These are phyloP conservation scores for Heimioporus sp. DNA, from an alignment of 768 basidiomycete species.

Conservation along the genomic window DNA sequence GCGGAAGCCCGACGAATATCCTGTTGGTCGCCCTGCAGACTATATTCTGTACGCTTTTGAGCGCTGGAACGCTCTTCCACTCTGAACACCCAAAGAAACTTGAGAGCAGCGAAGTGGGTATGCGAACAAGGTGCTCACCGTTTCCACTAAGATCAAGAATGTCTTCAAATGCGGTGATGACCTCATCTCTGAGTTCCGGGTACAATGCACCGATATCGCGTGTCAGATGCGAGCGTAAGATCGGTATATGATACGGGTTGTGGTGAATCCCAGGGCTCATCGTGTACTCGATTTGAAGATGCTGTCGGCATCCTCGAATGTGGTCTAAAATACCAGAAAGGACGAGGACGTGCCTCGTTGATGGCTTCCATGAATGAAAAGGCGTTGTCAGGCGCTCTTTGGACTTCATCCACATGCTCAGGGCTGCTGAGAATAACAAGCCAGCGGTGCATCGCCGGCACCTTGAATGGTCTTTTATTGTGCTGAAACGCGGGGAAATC, in stretches of 20 bases:
- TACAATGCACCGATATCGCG: conserved; percentile 39
- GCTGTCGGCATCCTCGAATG: too few species aligned
- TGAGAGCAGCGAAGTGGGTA: too few species aligned
- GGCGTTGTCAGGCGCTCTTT: conserved; percentile 36
- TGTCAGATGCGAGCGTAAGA: conserved; percentile 32
- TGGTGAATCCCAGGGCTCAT: conserved; percentile 31
- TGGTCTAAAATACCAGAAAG: too few species aligned
- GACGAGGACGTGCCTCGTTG: conserved; percentile 30
- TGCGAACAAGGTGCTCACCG: too few species aligned
- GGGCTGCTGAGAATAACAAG: too few species aligned
- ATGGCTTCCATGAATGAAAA: conserved; percentile 35
- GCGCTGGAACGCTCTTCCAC: too few species aligned
- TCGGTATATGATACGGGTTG: conserved; percentile 30
- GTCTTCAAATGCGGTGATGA: conserved; percentile 38
- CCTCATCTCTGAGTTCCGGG: conserved; percentile 43
- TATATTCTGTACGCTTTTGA: too few species aligned
- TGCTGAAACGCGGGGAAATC: too few species aligned
- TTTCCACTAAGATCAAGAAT: too few species aligned
- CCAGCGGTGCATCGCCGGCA: conserved; percentile 17
- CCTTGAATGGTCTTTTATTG: conserved; percentile 29
- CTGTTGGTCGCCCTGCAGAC: too few species aligned
- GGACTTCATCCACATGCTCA: conserved; percentile 37
- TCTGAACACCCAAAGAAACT: too few species aligned
- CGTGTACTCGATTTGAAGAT: conserved; percentile 37
- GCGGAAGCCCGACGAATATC: conserved; percentile 45